A percentile compares a stretch with the other conserved stretches of the same genome.
Evolutionary conservation across 331 rosid genomes (phyloP).

Genomic region (Telfairia occidentalis): DNA sequence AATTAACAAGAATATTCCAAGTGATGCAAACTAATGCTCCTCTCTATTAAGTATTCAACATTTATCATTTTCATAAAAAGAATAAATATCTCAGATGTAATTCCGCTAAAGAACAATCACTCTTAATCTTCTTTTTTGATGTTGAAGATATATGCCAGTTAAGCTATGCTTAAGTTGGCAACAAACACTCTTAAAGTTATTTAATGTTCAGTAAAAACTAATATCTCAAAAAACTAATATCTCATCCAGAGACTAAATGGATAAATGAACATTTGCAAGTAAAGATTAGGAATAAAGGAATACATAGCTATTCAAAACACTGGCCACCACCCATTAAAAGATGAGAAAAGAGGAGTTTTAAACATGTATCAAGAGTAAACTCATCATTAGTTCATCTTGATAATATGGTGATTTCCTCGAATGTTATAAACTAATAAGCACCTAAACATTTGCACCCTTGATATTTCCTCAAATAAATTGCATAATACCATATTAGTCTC

Average conservation of each 20-base stretch:
- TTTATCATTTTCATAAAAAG: neutral
- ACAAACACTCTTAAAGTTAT: no score
- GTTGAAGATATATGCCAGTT: no score
- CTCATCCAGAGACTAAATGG: neutral
- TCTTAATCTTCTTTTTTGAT: no score
- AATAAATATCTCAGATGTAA: neutral
- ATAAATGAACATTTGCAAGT: neutral
- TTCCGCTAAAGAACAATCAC: neutral
- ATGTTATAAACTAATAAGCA: constrained; percentile 1
- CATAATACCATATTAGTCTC: neutral
- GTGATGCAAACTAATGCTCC: neutral
- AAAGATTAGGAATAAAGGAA: neutral
- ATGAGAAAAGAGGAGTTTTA: neutral
- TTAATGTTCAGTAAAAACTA: no score
- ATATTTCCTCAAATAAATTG: neutral
- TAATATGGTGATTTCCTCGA: neutral
- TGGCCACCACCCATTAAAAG: neutral
- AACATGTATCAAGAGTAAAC: neutral
- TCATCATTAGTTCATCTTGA: neutral
- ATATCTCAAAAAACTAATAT: no score
- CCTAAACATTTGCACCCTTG: neutral
- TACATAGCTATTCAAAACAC: neutral
- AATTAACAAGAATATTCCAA: neutral
- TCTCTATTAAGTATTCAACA: neutral
- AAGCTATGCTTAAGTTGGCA: no score